Evolutionary conservation across 2,329 filamentous ascomycete species (phyloP), one percentile per base, ranked within the genome.

Genomic region (Fusarium haematococcum): DNA sequence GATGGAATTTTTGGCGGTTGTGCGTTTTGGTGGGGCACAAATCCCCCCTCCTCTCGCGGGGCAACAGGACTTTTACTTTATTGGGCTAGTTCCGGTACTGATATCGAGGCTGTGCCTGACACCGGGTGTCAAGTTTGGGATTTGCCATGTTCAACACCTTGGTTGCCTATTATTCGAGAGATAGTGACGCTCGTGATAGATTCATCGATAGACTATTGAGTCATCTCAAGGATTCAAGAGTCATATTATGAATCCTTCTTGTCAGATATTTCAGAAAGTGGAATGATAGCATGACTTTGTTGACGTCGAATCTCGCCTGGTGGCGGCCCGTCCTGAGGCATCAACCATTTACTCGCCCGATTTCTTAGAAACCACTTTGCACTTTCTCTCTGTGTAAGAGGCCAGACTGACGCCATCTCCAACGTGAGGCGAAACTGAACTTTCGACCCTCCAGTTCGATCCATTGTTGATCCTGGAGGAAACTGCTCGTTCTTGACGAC

Each of bases 1-100:
- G 76, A 79, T 82, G 79, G 81, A 84, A 84, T 79, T 84, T 84
- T 84, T 84, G 83, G 82, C 80, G 82, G 82, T 85, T 85, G 83
- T 85, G 83, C 83, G 83, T 84, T 84, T 84, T 83, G 83, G 83
- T 84, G 83, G 83, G 83, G 83, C 81, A 79, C 64, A 72, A 68
- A 57, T 70, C 70, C 76, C 76, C 77, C 77, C 73, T 71, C 68
- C 54, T 64, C 43, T 59, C 61, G 58, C 43, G 54, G 60, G 73
- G 67, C 64, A 68, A 71, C 68, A 75, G 57, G 63, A 66, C 43
- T 59, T 58, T 68, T 66, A 64, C 75, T 63, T 43, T 48, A 70
- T 69, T 41, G 35, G 70, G 72, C 11, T 66, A 65, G 11, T 18
- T 18, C 0, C 9, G 45, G 72, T 73, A 68, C 33, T 59, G 23